Percentiles rank a stretch among this genome's conserved stretches.
phyloP scores from a whole-genome alignment of 208 protist species.

The Trypanosoma avium region DNA sequence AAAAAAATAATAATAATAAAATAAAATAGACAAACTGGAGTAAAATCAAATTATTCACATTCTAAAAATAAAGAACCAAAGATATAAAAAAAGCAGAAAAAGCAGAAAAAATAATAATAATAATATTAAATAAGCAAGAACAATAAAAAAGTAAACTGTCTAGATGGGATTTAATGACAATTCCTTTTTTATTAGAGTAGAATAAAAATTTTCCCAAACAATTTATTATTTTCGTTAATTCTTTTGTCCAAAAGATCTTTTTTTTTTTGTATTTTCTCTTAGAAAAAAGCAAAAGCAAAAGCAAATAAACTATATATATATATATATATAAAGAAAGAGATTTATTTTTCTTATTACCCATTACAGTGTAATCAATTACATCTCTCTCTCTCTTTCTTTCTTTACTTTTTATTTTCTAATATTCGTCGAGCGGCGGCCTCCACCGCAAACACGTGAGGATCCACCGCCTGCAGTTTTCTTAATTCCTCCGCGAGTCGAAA shows the following conservation, averaged over 20 bases:
- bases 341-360: no score
- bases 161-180: no score
- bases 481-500: slow-evolving; percentile 57
- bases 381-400: slow-evolving; percentile 12
- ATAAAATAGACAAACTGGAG: background rate
- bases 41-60: slow-evolving; percentile 2
- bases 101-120: background rate
- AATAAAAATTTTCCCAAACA: no score
- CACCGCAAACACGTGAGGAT: slow-evolving; percentile 78
- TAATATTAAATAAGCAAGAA: slow-evolving; percentile 7
- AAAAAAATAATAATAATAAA: slow-evolving; percentile 15
- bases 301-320: no score
- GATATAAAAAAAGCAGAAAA: background rate
- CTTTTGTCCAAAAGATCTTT: no score
- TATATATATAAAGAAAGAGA: no score
- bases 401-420: slow-evolving; percentile 17
- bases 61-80: background rate
- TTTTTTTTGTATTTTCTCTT: no score
- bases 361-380: background rate
- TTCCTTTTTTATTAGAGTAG: no score
- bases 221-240: no score
- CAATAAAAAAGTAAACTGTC: slow-evolving; percentile 1
- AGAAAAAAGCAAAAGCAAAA: no score
- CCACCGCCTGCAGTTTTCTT: slow-evolving; percentile 42
- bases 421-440: slow-evolving; percentile 39